Percentiles rank a stretch among this genome's conserved stretches.
Evolutionary conservation across 495 filamentous ascomycete genomes (phyloP).

Genomic region (Penicillium pancosmium): DNA sequence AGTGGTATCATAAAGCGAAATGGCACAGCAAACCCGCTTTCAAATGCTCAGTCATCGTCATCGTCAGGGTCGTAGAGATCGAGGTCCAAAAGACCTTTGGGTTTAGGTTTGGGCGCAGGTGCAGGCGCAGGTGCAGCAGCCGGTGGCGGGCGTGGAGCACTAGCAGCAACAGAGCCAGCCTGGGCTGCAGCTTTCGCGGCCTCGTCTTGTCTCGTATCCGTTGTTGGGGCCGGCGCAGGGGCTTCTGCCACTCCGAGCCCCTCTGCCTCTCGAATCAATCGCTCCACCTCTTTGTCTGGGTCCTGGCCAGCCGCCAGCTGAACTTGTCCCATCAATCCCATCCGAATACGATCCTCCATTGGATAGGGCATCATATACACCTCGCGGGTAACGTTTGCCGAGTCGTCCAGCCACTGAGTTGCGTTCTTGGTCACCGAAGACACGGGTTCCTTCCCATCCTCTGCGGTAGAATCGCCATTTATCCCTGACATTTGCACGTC

Average conservation of each 20-base stretch:
- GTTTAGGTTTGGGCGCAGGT: conserved; percentile 40
- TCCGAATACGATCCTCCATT: conserved; percentile 51
- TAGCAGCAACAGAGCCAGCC: conserved; percentile 35
- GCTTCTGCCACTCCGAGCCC: conserved; percentile 38
- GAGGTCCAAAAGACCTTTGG: conserved; percentile 45
- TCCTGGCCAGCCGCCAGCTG: conserved; percentile 42
- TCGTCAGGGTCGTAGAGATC: conserved; percentile 53
- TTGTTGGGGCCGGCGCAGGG: conserved; percentile 22
- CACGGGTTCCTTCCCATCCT: conserved; percentile 38
- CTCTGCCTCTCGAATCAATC: conserved; percentile 46
- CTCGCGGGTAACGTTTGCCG: conserved; percentile 45
- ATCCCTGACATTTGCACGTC: conserved; percentile 37
- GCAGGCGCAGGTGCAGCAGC: conserved; percentile 18
- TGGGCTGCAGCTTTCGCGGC: conserved; percentile 40
- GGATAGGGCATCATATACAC: conserved; percentile 52
- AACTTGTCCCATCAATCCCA: conserved; percentile 51
- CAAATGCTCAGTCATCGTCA: conserved; percentile 39
- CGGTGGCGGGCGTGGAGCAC: conserved; percentile 18
- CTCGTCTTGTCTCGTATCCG: conserved; percentile 34
- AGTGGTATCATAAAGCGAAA: conserved; percentile 25
- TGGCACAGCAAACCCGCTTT: conserved; percentile 10
- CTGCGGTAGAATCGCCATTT: conserved; percentile 25
- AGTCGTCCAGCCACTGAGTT: conserved; percentile 49
- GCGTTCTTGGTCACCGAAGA: conserved; percentile 47
- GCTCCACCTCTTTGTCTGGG: conserved; percentile 45